These are phyloP conservation scores for Pistacia integerrima DNA, from an alignment of 345 rosid genomes.

Conservation along the genomic window DNA sequence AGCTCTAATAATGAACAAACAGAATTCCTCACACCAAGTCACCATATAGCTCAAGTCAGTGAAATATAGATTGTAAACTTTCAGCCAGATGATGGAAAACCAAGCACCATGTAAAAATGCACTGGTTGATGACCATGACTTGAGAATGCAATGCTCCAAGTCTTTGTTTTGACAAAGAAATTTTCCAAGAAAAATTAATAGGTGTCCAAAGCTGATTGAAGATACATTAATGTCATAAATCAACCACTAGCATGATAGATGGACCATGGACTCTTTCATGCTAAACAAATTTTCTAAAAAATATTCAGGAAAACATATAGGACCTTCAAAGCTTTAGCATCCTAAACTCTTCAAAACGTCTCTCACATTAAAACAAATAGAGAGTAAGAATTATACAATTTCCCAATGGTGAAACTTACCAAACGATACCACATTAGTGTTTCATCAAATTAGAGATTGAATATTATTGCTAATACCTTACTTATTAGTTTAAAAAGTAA, in stretches of 20 bases:
- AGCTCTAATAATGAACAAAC: neutral
- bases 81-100: neutral
- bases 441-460: too few relatives aligned
- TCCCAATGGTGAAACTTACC: neutral
- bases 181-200: neutral
- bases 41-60: neutral
- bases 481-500: too few relatives aligned
- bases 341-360: neutral
- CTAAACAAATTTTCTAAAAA: neutral
- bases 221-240: neutral
- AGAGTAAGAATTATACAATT: neutral
- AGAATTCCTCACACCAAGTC: neutral
- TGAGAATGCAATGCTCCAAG: neutral
- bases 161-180: neutral
- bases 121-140: neutral
- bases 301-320: neutral
- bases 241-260: neutral
- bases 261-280: neutral
- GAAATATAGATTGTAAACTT: neutral
- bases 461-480: too few relatives aligned
- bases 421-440: conserved; percentile 10
- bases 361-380: neutral
- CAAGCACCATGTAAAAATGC: conserved; percentile 6
- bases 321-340: neutral
- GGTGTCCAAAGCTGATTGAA: neutral